Conservation (phyloP, 2,329 filamentous ascomycete species). For the Botrytis galanthina region DNA sequence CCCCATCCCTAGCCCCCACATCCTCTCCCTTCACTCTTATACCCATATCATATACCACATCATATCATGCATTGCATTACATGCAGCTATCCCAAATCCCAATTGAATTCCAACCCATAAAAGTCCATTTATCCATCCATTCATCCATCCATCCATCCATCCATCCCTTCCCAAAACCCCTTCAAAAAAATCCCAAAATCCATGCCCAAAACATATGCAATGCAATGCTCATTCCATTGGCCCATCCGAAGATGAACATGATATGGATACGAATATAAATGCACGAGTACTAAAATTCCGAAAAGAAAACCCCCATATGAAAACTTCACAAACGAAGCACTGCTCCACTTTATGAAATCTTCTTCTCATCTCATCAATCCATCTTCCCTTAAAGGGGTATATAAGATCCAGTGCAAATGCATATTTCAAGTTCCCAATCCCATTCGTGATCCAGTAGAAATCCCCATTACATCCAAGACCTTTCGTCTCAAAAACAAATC, state of each 20-base stretch:
- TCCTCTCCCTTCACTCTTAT: neutral
- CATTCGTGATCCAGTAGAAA: neutral
- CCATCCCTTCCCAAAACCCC: neutral
- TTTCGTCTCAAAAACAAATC: neutral
- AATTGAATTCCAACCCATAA: neutral
- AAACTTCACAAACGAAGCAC: slow-evolving; percentile 2
- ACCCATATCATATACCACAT: neutral
- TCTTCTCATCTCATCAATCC: slow-evolving; percentile 7
- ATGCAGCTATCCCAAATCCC: neutral
- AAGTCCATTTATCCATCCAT: neutral
- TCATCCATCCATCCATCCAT: slow-evolving; percentile 1
- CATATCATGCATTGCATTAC: neutral
- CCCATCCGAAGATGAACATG: neutral
- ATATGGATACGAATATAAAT: neutral
- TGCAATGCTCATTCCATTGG: neutral
- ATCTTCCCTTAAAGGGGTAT: neutral
- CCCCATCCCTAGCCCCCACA: neutral
- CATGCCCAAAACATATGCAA: slow-evolving; percentile 8
- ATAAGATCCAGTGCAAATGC: neutral
- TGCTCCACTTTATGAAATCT: neutral
- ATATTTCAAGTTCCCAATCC: neutral
- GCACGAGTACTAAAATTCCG: neutral
- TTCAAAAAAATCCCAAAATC: neutral
- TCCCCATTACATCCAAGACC: neutral
- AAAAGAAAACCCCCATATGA: neutral